phyloP scores from a whole-genome alignment of 2,329 filamentous ascomycete genomes.

The Paecilomyces variotii region DNA sequence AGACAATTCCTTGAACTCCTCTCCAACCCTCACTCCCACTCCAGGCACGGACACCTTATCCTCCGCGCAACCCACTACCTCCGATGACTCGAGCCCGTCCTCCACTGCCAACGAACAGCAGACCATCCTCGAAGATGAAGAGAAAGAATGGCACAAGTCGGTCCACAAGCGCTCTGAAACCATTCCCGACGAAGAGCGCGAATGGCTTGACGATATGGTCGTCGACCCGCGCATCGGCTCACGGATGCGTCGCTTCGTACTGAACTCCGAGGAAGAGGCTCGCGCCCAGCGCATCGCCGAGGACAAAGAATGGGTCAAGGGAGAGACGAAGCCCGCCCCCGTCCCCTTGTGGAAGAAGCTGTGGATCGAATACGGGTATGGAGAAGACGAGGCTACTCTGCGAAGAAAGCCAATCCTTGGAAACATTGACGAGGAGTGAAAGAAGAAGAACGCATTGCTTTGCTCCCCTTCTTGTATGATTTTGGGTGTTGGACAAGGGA shows the following conservation, averaged over 20 bases:
- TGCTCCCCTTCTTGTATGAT: background rate
- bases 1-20: slow-evolving; percentile 15
- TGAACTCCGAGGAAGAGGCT: slow-evolving; percentile 61
- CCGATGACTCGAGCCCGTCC: slow-evolving; percentile 28
- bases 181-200: slow-evolving; percentile 53
- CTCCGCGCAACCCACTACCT: slow-evolving; percentile 23
- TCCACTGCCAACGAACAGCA: slow-evolving; percentile 54
- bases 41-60: slow-evolving; percentile 8
- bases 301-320: slow-evolving; percentile 61
- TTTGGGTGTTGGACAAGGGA: background rate
- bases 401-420: slow-evolving; percentile 33
- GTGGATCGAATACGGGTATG: slow-evolving; percentile 34
- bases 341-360: slow-evolving; percentile 30
- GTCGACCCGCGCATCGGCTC: slow-evolving; percentile 66
- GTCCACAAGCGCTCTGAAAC: slow-evolving; percentile 50
- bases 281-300: slow-evolving; percentile 55
- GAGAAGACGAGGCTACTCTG: slow-evolving; percentile 31
- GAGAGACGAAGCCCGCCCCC: slow-evolving; percentile 42
- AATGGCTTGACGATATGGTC: slow-evolving; percentile 68
- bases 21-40: slow-evolving; percentile 15
- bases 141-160: slow-evolving; percentile 78
- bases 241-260: slow-evolving; percentile 73
- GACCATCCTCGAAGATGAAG: slow-evolving; percentile 59
- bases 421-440: slow-evolving; percentile 28
- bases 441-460: slow-evolving; percentile 4